These are phyloP conservation scores for Baorangia bicolor DNA, from an alignment of 768 basidiomycete species.

Conservation along the genomic window DNA sequence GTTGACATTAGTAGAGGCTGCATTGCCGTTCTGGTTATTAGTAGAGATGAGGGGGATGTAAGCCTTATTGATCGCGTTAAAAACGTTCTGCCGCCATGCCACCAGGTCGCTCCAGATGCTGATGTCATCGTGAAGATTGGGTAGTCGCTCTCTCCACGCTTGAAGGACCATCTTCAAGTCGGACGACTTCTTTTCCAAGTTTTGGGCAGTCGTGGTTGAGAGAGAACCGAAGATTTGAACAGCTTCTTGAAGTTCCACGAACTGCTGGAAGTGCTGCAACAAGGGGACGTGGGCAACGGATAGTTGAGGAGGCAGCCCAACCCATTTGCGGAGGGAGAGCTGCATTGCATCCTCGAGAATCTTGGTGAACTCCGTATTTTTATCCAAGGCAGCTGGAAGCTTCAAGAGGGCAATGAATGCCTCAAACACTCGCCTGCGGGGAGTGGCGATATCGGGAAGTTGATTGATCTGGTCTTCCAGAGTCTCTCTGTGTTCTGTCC, in stretches of 20 bases:
- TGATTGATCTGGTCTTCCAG: slow-evolving; percentile 80
- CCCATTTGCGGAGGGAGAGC: slow-evolving; percentile 94
- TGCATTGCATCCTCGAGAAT: slow-evolving; percentile 97
- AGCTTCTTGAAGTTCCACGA: slow-evolving; percentile 96
- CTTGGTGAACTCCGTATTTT: slow-evolving; percentile 84
- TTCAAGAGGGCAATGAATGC: slow-evolving; percentile 90
- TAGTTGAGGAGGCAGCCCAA: slow-evolving; percentile 78
- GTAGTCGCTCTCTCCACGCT: slow-evolving; percentile 95
- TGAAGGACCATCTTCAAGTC: slow-evolving; percentile 96
- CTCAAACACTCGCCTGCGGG: slow-evolving; percentile 96
- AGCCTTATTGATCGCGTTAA: slow-evolving; percentile 93
- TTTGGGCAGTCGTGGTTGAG: slow-evolving; percentile 79
- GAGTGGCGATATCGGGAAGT: slow-evolving; percentile 85
- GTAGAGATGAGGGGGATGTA: slow-evolving; percentile 87
- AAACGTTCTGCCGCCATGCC: slow-evolving; percentile 98
- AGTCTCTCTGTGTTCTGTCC: slow-evolving; percentile 75
- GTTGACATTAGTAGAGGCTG: slow-evolving; percentile 58
- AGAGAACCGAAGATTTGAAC: slow-evolving; percentile 92
- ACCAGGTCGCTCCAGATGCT: slow-evolving; percentile 99
- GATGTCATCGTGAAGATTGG: slow-evolving; percentile 95
- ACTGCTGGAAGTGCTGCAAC: slow-evolving; percentile 97
- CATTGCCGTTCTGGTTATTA: slow-evolving; percentile 49
- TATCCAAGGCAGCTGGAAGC: slow-evolving; percentile 74
- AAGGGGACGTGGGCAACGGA: slow-evolving; percentile 93
- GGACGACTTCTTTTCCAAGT: slow-evolving; percentile 91